Percentiles rank a stretch among this genome's conserved stretches.
Conservation (phyloP, 2,329 filamentous ascomycete genomes). For the Epichloe aotearoae region DNA sequence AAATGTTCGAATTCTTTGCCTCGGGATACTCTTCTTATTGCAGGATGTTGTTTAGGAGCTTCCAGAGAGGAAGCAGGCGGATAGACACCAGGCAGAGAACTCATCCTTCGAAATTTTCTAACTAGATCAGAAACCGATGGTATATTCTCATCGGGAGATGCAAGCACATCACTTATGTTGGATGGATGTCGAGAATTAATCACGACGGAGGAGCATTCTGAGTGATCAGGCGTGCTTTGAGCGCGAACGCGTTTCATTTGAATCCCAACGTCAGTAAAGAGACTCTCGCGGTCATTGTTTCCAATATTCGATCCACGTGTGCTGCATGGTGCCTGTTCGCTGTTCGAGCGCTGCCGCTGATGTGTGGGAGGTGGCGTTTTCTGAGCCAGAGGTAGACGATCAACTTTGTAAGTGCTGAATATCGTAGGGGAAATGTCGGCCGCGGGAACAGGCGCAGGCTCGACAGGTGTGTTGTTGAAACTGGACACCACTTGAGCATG, state of each 20-base stretch:
- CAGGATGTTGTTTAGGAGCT: background rate
- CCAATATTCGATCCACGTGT: background rate
- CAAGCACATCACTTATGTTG: background rate
- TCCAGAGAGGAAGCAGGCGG: background rate
- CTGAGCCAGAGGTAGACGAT: background rate
- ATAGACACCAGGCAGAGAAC: conserved; percentile 4
- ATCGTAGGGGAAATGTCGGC: background rate
- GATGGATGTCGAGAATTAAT: background rate
- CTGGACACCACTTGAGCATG: background rate
- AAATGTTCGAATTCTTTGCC: conserved; percentile 3
- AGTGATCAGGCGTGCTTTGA: background rate
- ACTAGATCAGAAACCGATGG: conserved; percentile 15
- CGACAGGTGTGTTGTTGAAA: background rate
- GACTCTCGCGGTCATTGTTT: background rate
- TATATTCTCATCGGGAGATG: conserved; percentile 4
- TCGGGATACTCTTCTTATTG: conserved; percentile 4
- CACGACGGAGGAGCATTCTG: conserved; percentile 1
- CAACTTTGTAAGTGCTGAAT: background rate
- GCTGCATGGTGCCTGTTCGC: conserved; percentile 1
- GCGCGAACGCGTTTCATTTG: conserved; percentile 1
- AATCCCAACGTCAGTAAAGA: background rate
- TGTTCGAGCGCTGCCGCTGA: conserved; percentile 2
- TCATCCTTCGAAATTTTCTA: conserved; percentile 13
- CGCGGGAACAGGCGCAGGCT: background rate
- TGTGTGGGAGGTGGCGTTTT: background rate